Percentiles rank a stretch among this genome's conserved stretches.
Conservation (phyloP, 257 asterid species). For the Solanum tarijense region DNA sequence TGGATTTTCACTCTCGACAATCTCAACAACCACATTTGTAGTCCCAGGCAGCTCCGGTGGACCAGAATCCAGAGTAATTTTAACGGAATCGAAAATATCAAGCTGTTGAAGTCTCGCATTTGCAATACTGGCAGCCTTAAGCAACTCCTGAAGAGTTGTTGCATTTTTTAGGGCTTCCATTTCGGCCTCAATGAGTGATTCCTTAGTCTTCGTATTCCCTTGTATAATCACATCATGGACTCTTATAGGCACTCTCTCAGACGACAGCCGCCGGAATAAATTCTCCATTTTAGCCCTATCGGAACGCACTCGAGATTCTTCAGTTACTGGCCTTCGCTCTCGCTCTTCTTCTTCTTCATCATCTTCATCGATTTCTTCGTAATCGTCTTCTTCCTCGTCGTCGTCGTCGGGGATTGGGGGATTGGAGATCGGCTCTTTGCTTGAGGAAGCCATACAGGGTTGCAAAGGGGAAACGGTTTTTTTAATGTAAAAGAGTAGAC, state of each 20-base stretch:
- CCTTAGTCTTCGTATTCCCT: slow-evolving; percentile 81
- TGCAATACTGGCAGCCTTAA: slow-evolving; percentile 49
- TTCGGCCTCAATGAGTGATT: slow-evolving; percentile 54
- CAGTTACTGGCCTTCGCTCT: slow-evolving; percentile 14
- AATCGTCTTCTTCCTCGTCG: slow-evolving; percentile 16
- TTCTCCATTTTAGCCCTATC: slow-evolving; percentile 47
- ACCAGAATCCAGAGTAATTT: slow-evolving; percentile 67
- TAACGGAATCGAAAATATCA: slow-evolving; percentile 72
- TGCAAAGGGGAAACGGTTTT: not conserved
- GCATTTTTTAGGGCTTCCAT: slow-evolving; percentile 46
- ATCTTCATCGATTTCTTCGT: slow-evolving; percentile 13
- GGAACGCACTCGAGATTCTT: slow-evolving; percentile 31
- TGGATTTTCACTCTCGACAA: slow-evolving; percentile 48
- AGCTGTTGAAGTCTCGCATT: slow-evolving; percentile 49
- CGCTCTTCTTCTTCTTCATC: slow-evolving; percentile 25
- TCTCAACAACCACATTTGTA: slow-evolving; percentile 68
- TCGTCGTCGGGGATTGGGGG: not conserved
- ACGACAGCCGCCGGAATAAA: slow-evolving; percentile 44
- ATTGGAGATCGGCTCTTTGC: slow-evolving; percentile 2
- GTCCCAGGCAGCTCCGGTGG: slow-evolving; percentile 95
- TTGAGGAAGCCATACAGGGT: slow-evolving; percentile 5
- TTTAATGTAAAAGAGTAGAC: not conserved
- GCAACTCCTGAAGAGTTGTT: slow-evolving; percentile 58
- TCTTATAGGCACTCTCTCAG: slow-evolving; percentile 58
- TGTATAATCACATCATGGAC: slow-evolving; percentile 82